Evolutionary conservation across 2,329 filamentous ascomycete species (phyloP).

Genomic region (Ascomycota sp.): DNA sequence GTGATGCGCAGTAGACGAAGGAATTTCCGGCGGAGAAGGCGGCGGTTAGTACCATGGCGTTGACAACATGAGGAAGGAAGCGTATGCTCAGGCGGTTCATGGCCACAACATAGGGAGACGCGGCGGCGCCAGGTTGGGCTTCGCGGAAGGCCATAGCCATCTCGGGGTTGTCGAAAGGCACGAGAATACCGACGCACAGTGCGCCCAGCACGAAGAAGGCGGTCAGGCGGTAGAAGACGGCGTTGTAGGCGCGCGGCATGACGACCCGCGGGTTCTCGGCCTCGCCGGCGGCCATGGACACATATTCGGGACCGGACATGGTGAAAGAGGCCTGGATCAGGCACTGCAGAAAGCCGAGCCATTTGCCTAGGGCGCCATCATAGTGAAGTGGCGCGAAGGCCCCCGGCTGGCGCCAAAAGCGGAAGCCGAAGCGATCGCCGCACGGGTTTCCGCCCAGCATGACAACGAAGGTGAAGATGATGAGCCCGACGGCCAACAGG

Average conservation of each 20-base stretch:
- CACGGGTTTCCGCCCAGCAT: constrained; percentile 70
- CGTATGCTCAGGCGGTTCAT: constrained; percentile 46
- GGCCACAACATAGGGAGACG: constrained; percentile 45
- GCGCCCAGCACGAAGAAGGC: constrained; percentile 59
- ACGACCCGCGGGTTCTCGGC: constrained; percentile 48
- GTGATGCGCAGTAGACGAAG: constrained; percentile 41
- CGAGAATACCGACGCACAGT: constrained; percentile 49
- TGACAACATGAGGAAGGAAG: constrained; percentile 49
- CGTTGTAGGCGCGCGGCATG: constrained; percentile 56
- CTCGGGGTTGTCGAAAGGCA: constrained; percentile 46
- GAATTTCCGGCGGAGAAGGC: constrained; percentile 49
- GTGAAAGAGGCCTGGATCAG: constrained; percentile 51
- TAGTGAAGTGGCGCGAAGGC: constrained; percentile 48
- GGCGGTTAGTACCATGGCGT: constrained; percentile 49
- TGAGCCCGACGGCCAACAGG: constrained; percentile 45
- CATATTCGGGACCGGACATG: constrained; percentile 47
- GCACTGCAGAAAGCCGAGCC: constrained; percentile 60
- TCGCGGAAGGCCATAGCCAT: constrained; percentile 40
- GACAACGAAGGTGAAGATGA: constrained; percentile 60
- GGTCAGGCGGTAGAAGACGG: constrained; percentile 59
- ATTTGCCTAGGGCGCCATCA: constrained; percentile 45
- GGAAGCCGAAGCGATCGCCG: constrained; percentile 52
- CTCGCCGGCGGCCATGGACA: constrained; percentile 49
- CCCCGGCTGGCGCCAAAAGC: constrained; percentile 44
- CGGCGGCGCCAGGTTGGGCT: constrained; percentile 44